Base-by-base conservation (phyloP, 2,329 filamentous ascomycete species). In the Berkeleyomyces basicola region DNA sequence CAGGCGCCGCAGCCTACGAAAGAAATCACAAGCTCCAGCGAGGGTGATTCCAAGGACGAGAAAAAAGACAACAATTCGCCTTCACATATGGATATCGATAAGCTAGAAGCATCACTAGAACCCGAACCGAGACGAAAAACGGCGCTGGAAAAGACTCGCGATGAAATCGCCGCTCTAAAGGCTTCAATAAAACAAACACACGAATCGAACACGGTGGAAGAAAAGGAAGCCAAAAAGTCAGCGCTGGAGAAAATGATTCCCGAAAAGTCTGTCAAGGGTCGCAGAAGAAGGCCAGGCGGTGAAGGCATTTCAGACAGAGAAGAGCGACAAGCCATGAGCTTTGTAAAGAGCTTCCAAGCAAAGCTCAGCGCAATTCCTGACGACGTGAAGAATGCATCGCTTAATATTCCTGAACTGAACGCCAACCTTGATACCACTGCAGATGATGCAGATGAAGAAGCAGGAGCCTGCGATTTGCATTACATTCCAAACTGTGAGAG, bases 401-500 rank as follows among this genome's bases (percentile, higher is more conserved):
- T n/a, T 11, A 36, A 33, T 11, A 61, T 5, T 33, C 14, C 37
- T 7, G 9, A 33, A 3, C 47, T 43, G 51, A 14, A 36, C 5
- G 4, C 4, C 23, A 23, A 11, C 14, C 31, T 4, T 11, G 9
- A 31, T 14, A 4, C 40, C 43, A 14, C 33, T 4, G 66, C 47
- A 16, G 67, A 46, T 3, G 60, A 67, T 70, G 78, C 79, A 16
- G 85, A 85, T 2, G 83, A 87, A 46, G 89, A 95, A 71, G 85
- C 83, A 2, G 80, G 80, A 59, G 78, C 95, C 3, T 99, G 93
- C 70, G 93, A 97, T 71, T 75, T 99, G 43, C 93, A 99, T 72
- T 99, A 97, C 72, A 95, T 99, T 66, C 88, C 87, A 58, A 88
- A 95, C 69, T 99, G 93, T 72, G 90, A 96, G 71, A 96, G 90